These are phyloP conservation scores for Collybiopsis confluens DNA, from an alignment of 768 basidiomycete genomes.

Conservation along the genomic window DNA sequence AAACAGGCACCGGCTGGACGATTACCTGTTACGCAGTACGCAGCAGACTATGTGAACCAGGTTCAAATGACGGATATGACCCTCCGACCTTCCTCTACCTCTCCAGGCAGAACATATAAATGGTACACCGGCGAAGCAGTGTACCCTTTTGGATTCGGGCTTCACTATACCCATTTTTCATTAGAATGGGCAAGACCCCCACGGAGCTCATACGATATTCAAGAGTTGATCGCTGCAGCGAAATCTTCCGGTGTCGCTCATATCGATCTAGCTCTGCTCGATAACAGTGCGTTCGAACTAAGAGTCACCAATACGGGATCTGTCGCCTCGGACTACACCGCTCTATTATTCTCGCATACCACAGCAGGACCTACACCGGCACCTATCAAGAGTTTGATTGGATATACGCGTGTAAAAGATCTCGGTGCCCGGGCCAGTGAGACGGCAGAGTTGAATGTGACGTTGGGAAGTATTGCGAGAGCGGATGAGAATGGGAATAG, in stretches of 20 bases:
- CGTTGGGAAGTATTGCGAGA: conserved; percentile 45
- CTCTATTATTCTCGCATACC: conserved; percentile 47
- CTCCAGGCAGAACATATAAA: conserved; percentile 55
- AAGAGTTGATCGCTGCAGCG: no score
- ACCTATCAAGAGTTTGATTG: conserved; percentile 48
- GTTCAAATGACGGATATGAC: conserved; percentile 58
- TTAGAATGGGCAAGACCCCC: conserved; percentile 35
- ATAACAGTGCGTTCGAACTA: conserved; percentile 43
- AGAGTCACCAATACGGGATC: conserved; percentile 44
- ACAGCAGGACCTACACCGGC: conserved; percentile 44
- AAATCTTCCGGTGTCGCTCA: conserved; percentile 23
- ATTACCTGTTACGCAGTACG: conserved; percentile 51
- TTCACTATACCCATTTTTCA: conserved; percentile 50
- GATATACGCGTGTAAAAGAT: conserved; percentile 38
- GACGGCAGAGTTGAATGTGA: conserved; percentile 34
- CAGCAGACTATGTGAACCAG: conserved; percentile 40
- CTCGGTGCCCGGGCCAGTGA: conserved; percentile 23
- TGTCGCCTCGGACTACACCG: conserved; percentile 49
- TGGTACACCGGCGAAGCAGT: conserved; percentile 51
- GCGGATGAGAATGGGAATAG: conserved; percentile 42
- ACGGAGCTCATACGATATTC: conserved; percentile 34
- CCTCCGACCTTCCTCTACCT: conserved; percentile 41
- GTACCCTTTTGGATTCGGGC: conserved; percentile 49
- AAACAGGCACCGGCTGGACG: conserved; percentile 57
- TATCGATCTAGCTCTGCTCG: conserved; percentile 41